Evolutionary conservation across 2,329 filamentous ascomycete species (phyloP).

Genomic region (Aspergillus neotritici): DNA sequence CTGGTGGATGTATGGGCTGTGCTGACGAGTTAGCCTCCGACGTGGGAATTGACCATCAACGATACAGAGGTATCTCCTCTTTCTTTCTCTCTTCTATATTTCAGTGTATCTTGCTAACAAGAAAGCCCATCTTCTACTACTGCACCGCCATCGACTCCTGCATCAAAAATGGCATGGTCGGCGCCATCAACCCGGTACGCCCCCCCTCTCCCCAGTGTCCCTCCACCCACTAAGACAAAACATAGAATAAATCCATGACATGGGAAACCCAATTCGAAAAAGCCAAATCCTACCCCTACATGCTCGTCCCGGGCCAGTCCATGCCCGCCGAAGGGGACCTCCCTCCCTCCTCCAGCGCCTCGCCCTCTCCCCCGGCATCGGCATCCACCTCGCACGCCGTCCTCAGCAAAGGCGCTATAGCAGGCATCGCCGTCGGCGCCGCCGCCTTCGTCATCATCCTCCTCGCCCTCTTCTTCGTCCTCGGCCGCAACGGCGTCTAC

Average conservation of each 20-base stretch:
- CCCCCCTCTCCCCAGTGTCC: too few relatives aligned
- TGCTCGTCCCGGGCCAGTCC: conserved; percentile 53
- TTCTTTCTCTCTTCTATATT: background rate
- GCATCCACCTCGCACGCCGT: conserved; percentile 7
- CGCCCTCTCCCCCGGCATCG: conserved; percentile 7
- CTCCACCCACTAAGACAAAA: background rate
- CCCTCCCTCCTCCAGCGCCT: conserved; percentile 5
- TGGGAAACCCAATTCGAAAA: conserved; percentile 45
- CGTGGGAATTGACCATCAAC: conserved; percentile 47
- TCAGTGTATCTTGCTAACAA: too few relatives aligned
- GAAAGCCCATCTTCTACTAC: conserved; percentile 60
- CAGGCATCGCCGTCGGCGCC: conserved; percentile 53
- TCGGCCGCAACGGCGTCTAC: conserved; percentile 33
- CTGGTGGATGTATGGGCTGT: background rate
- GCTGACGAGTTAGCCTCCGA: conserved; percentile 25
- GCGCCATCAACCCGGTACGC: conserved; percentile 64
- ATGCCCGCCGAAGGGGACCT: conserved; percentile 46
- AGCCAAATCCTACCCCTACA: conserved; percentile 46
- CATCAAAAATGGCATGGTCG: conserved; percentile 62
- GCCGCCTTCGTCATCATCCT: conserved; percentile 45
- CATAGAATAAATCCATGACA: conserved; percentile 44
- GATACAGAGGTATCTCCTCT: conserved; percentile 45
- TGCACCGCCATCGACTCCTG: conserved; percentile 65
- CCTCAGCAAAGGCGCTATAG: conserved; percentile 49
- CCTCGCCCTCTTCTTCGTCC: conserved; percentile 36